Base-by-base conservation (phyloP, 1,284 basidiomycete species). In the Wallemia mellicola region DNA sequence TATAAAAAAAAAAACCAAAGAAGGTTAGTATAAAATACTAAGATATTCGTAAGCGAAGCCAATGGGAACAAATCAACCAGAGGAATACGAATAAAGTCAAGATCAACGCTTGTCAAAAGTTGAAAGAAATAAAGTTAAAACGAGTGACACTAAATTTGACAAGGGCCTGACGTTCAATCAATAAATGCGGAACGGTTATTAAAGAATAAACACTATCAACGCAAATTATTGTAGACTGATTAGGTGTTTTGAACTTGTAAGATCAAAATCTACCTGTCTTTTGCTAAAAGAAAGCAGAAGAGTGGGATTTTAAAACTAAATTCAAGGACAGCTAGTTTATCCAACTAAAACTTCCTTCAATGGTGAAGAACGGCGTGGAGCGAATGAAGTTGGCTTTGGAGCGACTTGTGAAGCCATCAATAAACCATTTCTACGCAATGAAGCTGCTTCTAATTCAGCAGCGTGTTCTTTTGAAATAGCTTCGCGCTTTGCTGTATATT, bases 151-250 rank as follows among this genome's bases (percentile, higher is more conserved):
- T 5, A 11, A 48, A 11, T 5, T 48, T 48, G 38, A 48, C 38
- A 48, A n/a, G 9, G 38, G 38, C 38, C 3, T n/a, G 38, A 48
- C 38, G 38, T 48, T 11, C 38, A 17, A 48, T 22, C 38, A 48
- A 48, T 48, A 48, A 48, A 48, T 48, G 38, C 38, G 38, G 38
- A 48, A 48, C 38, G 38, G 38, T 48, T 48, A 48, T 48, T 48
- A 48, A 48, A 48, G 38, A 48, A 48, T 48, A 48, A n/a, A 48
- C 38, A 48, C 38, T 48, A 48, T 48, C 38, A 22, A 48, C 38
- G 38, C 38, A 48, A 15, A 48, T 48, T 48, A 48, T 48, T 48
- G 38, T 17, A n/a, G 22, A 7, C 14, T 7, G 22, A n/a, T 11
- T 48, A n/a, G 14, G 38, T 7, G 19, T 17, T 11, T 5, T n/a